Conservation (phyloP, 1,284 basidiomycete genomes). For the Takashimella koratensis region DNA sequence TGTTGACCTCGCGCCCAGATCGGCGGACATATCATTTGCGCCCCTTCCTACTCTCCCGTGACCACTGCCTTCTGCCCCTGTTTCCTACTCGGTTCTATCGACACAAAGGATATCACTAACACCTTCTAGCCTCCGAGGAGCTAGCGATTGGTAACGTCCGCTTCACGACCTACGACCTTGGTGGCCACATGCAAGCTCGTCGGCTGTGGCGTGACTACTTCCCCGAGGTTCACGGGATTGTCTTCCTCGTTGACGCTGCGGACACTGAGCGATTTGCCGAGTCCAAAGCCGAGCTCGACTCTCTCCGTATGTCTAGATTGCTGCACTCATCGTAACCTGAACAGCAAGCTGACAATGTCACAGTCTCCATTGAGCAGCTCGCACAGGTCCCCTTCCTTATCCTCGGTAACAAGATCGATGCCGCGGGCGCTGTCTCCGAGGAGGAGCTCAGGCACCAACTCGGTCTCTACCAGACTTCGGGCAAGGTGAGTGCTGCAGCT, state of each 20-base stretch:
- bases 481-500: conserved; percentile 85
- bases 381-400: conserved; percentile 97
- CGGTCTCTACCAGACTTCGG: conserved; percentile 97
- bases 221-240: conserved; percentile 98
- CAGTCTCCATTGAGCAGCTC: conserved; percentile 76
- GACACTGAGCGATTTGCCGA: conserved; percentile 95
- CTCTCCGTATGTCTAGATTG: conserved; percentile 60
- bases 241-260: conserved; percentile 96
- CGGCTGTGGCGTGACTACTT: conserved; percentile 99
- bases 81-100: too few species aligned
- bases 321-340: background rate
- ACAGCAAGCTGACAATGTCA: too few species aligned
- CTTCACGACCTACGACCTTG: conserved; percentile 98
- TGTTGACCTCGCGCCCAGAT: conserved; percentile 41
- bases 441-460: conserved; percentile 94
- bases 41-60: too few species aligned
- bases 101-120: too few species aligned
- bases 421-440: conserved; percentile 94
- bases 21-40: too few species aligned
- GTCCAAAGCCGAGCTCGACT: conserved; percentile 94
- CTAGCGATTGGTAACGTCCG: conserved; percentile 98
- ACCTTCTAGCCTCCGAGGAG: conserved; percentile 91
- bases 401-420: conserved; percentile 99
- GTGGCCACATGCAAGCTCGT: conserved; percentile 97
- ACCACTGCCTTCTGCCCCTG: too few species aligned